Evolutionary conservation across 495 filamentous ascomycete genomes (phyloP).

Genomic region (Friedmanniomyces simplex): DNA sequence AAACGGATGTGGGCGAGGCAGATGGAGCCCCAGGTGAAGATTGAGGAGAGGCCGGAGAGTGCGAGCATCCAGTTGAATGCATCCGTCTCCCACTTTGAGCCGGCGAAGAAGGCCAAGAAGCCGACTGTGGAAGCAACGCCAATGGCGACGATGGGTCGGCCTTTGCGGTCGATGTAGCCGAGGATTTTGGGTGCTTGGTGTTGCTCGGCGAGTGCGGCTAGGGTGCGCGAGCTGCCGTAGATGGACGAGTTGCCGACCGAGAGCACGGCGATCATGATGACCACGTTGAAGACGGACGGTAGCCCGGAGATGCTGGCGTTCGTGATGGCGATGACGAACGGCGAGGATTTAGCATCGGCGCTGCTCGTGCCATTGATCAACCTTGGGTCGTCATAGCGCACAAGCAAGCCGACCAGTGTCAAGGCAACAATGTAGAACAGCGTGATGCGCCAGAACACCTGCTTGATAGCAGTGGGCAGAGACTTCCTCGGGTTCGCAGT

Average conservation of each 20-base stretch:
- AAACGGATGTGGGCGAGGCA: constrained; percentile 57
- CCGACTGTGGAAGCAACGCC: constrained; percentile 28
- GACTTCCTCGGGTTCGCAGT: constrained; percentile 37
- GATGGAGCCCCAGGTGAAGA: constrained; percentile 65
- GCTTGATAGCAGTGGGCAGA: constrained; percentile 36
- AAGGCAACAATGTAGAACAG: constrained; percentile 34
- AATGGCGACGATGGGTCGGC: constrained; percentile 24
- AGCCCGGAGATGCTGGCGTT: constrained; percentile 31
- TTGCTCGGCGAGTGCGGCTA: constrained; percentile 32
- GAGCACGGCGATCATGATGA: constrained; percentile 38
- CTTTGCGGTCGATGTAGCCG: constrained; percentile 33
- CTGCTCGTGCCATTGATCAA: constrained; percentile 27
- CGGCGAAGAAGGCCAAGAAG: constrained; percentile 28
- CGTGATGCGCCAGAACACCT: constrained; percentile 42
- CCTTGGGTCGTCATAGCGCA: constrained; percentile 24
- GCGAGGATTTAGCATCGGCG: constrained; percentile 28
- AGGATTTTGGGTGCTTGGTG: constrained; percentile 31
- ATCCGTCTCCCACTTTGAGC: constrained; percentile 15
- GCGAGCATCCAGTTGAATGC: constrained; percentile 58
- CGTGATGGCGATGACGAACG: constrained; percentile 33
- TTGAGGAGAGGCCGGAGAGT: constrained; percentile 52
- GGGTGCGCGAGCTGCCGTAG: constrained; percentile 31
- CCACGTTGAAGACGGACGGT: constrained; percentile 33
- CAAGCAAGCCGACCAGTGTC: constrained; percentile 29
- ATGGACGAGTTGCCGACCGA: constrained; percentile 33